Base-by-base conservation (phyloP, 2,329 filamentous ascomycete genomes). In the Aspergillus fumigatiaffinis region DNA sequence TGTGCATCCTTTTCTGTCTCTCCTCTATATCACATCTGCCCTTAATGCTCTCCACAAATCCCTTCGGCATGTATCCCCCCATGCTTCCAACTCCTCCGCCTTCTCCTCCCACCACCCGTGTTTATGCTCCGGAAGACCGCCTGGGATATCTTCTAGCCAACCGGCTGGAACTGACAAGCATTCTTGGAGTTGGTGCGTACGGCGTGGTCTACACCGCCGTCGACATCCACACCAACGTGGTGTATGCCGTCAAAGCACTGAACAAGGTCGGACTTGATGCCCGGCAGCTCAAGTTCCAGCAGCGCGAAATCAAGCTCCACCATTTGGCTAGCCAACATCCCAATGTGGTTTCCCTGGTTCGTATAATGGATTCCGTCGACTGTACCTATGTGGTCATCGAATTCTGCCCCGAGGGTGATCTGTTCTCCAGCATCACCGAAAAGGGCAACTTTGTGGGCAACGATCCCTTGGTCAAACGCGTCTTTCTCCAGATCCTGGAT, bases 371-470 rank as follows among this genome's bases (percentile, higher is more conserved):
- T 76, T 88, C 90, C 69, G 82, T 85, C 60, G 92, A 97, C 75
- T 97, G 92, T 82, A 95, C 92, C 63, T 97, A 91, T 77, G 93
- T 97, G 68, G 89, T 99, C 64, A 84, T 99, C 73, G 94, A 99
- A 76, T 97, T 92, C 76, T 97, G 93, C 79, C 91, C 92, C 6
- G 94, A 97, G 75, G 94, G 94, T 71, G 94, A 99, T 74, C 79
- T 99, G 63, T 99, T 99, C 78, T 89, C 90, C 74, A 97, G 95
- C 79, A 99, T 99, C 77, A 97, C 94, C 60, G 93, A 97, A 77
- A 86, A 90, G 70, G 90, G 92, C 72, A 90, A 91, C 74, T 99
- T 96, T 75, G 87, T 96, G 68, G 90, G 91, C 77, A 92, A 96
- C 79, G 93, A 97, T 79, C 84, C 86, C 69, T 84, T 96, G 73